A percentile compares a stretch with the other conserved stretches of the same genome.
Evolutionary conservation across 306 rosid species (phyloP).

Genomic region (Lagenaria siceraria): DNA sequence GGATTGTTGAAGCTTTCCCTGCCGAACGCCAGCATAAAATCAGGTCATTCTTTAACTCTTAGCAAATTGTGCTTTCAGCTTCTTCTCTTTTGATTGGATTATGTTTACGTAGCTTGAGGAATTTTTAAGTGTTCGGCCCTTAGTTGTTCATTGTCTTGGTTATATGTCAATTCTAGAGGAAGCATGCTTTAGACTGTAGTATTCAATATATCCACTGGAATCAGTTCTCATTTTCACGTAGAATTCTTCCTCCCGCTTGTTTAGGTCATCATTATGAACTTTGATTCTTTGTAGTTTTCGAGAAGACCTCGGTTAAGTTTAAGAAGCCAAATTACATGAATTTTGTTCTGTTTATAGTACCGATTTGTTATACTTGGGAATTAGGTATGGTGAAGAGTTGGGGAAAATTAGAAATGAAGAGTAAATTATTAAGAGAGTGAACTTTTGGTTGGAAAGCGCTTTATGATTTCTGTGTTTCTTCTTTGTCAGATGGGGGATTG

Average conservation of each 20-base stretch:
- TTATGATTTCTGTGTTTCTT: not conserved
- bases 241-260: too few species aligned
- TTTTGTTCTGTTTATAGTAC: not conserved
- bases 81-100: not conserved
- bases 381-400: not conserved
- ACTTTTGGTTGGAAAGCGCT: not conserved
- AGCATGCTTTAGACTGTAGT: not conserved
- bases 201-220: not conserved
- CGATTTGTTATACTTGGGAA: not conserved
- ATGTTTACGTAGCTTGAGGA: not conserved
- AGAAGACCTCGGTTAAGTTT: not conserved
- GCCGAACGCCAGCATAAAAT: not conserved
- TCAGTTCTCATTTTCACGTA: not conserved
- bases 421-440: not conserved
- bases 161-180: not conserved
- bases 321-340: not conserved
- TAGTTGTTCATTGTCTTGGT: not conserved
- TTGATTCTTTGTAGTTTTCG: not conserved
- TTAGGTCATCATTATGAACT: not conserved
- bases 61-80: not conserved
- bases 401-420: not conserved
- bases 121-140: not conserved
- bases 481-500: conserved; percentile 31
- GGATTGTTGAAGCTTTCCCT: not conserved
- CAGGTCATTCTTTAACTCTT: not conserved